Percentiles rank a stretch among this genome's conserved stretches.
Evolutionary conservation across 2,329 filamentous ascomycete species (phyloP).

Genomic region (Apiospora malaysiana): DNA sequence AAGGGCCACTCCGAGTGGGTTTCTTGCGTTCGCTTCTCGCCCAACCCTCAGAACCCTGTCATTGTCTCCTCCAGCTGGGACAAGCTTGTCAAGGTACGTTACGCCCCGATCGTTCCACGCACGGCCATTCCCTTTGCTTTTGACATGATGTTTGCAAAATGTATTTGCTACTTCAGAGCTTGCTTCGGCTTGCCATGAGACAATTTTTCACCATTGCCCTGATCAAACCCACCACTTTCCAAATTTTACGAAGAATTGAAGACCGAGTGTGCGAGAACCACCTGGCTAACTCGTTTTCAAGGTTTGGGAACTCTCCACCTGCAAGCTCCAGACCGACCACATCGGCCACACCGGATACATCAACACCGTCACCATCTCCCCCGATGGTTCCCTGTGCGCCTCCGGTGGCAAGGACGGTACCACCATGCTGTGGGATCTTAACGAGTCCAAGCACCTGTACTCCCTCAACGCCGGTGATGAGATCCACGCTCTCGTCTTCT

Average conservation of each 20-base stretch:
- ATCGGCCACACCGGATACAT: constrained; percentile 99
- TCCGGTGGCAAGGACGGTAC: constrained; percentile 99
- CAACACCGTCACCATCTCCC: constrained; percentile 99
- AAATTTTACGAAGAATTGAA: not conserved
- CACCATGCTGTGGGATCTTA: constrained; percentile 99
- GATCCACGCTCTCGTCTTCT: constrained; percentile 99
- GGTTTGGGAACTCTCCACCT: constrained; percentile 99
- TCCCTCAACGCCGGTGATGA: constrained; percentile 99
- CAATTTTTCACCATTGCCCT: constrained; percentile 90
- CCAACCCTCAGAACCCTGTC: constrained; percentile 99
- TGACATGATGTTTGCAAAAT: constrained; percentile 92
- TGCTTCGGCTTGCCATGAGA: constrained; percentile 86
- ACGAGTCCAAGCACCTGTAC: constrained; percentile 99
- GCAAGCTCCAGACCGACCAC: constrained; percentile 99
- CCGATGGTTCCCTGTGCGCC: constrained; percentile 97
- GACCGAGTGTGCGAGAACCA: not conserved
- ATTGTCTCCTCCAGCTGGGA: constrained; percentile 99
- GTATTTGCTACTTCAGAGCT: constrained; percentile 99
- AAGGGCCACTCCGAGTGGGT: constrained; percentile 99
- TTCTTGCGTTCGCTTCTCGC: constrained; percentile 98
- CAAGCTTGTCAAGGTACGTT: constrained; percentile 96
- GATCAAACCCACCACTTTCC: constrained; percentile 51
- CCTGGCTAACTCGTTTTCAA: constrained; percentile 45
- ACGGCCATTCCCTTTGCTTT: constrained; percentile 26
- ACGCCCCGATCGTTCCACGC: constrained; percentile 12